A percentile compares a stretch with the other conserved stretches of the same genome.
Conservation (phyloP, 192 early-diverging fungal genomes). For the Mortierella antarctica region DNA sequence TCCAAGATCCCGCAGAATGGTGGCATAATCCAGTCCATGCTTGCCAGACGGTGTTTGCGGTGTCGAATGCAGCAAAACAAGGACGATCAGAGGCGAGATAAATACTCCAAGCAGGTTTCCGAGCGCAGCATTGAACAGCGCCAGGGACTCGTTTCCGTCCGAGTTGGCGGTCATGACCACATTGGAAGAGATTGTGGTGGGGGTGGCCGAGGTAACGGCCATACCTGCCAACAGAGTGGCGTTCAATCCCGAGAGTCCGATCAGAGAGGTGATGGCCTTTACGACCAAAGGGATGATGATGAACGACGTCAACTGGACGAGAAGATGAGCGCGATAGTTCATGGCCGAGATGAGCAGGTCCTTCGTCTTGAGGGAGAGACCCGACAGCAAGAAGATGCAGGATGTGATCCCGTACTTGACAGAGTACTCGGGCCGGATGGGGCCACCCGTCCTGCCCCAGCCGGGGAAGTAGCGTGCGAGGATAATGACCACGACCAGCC, state of each 20-base stretch:
- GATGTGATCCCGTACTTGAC: constrained; percentile 74
- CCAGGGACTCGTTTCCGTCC: constrained; percentile 70
- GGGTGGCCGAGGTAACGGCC: constrained; percentile 71
- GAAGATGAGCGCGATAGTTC: constrained; percentile 68
- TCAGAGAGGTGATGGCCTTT: constrained; percentile 63
- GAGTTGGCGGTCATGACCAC: constrained; percentile 82
- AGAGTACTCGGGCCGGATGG: constrained; percentile 67
- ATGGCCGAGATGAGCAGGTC: constrained; percentile 63
- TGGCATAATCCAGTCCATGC: constrained; percentile 57
- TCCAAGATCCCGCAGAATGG: constrained; percentile 65
- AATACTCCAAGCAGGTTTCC: constrained; percentile 73
- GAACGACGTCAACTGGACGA: constrained; percentile 70
- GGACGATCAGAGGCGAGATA: constrained; percentile 46
- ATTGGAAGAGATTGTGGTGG: constrained; percentile 82
- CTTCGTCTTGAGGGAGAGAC: constrained; percentile 68
- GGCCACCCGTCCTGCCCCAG: constrained; percentile 65
- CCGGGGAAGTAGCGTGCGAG: constrained; percentile 69
- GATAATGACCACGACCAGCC: constrained; percentile 70
- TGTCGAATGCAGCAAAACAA: constrained; percentile 25
- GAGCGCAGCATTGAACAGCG: constrained; percentile 74
- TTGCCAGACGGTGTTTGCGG: constrained; percentile 30
- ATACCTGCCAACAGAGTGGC: constrained; percentile 68
- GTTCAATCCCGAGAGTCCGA: constrained; percentile 64
- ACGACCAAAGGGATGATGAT: constrained; percentile 70
- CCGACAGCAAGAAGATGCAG: constrained; percentile 73